phyloP scores from a whole-genome alignment of 352 stramenopile genomes.

The Halophytophthora batemanensis region DNA sequence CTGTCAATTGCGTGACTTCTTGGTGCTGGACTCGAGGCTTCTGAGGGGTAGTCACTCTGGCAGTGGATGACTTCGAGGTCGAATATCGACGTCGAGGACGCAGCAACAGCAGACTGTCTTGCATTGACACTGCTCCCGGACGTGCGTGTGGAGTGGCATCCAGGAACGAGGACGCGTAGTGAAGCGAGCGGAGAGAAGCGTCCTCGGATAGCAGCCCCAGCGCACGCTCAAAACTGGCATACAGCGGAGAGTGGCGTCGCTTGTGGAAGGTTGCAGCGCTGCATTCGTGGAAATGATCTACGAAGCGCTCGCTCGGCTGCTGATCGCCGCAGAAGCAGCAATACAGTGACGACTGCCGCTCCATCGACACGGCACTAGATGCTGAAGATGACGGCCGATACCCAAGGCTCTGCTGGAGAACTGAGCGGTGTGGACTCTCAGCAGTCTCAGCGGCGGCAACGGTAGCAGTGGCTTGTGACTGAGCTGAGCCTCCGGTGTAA shows the following conservation, averaged over 20 bases:
- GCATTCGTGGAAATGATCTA: conserved; percentile 49
- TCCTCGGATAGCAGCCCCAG: conserved; percentile 67
- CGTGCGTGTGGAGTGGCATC: conserved; percentile 37
- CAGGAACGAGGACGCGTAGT: conserved; percentile 70
- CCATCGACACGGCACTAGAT: conserved; percentile 19
- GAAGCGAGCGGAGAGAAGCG: conserved; percentile 48
- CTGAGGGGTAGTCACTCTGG: conserved; percentile 11
- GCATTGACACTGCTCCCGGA: conserved; percentile 29
- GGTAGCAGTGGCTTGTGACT: conserved; percentile 9
- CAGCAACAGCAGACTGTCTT: conserved; percentile 46
- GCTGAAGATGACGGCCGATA: conserved; percentile 23
- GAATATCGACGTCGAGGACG: conserved; percentile 18
- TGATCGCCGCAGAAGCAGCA: conserved; percentile 73
- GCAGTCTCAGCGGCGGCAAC: conserved; percentile 10
- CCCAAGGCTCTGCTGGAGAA: conserved; percentile 28
- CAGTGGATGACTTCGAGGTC: conserved; percentile 5
- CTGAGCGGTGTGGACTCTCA: conserved; percentile 13
- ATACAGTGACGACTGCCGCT: conserved; percentile 45
- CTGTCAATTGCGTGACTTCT: conserved; percentile 2
- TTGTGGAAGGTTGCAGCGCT: conserved; percentile 53
- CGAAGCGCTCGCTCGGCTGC: conserved; percentile 29
- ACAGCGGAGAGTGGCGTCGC: conserved; percentile 47
- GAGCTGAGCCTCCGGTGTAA: conserved; percentile 12
- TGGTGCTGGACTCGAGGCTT: conserved; percentile 4
- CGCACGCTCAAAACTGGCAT: conserved; percentile 60